Evolutionary conservation across 345 rosid species (phyloP), one percentile per base, ranked within the genome.

Genomic region (Eucalyptus pumila): DNA sequence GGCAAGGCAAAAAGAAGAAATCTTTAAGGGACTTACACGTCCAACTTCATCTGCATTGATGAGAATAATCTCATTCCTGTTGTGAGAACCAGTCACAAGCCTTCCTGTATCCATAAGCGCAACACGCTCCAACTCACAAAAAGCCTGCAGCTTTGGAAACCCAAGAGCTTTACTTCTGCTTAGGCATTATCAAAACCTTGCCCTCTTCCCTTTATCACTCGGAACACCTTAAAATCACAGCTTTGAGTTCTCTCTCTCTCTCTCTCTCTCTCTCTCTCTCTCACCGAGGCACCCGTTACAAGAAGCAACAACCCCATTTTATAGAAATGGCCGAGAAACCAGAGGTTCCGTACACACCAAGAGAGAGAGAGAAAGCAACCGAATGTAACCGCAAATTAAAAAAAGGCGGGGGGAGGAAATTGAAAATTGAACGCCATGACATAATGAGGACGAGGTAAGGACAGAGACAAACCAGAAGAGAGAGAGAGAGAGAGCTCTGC

Each of bases 11-110:
- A 76, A 14, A 45, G 17, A 56, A 54, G 6, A 86, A 17, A 85
- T 34, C 86, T 86, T 14, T 58, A 52, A 62, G 51, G 58, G 69
- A 87, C 95, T 94, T 95, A 96, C 99, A 90, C 96, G 87, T 32
- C 94, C 94, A 89, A 90, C 91, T 69, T 94, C 99, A 87, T 96
- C 99, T 48, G 96, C 97, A 92, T 95, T 95, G 90, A 96, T 96
- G 86, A 96, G 94, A 83, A 96, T 91, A 90, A 96, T 94, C 98
- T 96, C 98, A 69, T 96, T 96, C 90, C 99, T 92, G 47, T 95
- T 96, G 90, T 96, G 99, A 90, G 99, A 96, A 91, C 99, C 99
- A n/a, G 99, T 98, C 81, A 96, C 89, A 30, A 96, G 99, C 91
- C 85, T 93, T 94, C 99, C 96, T 96, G 40, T 45, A 56, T 65